Conservation (phyloP, 2,329 filamentous ascomycete species). For the Coleophoma eucalyptorum region DNA sequence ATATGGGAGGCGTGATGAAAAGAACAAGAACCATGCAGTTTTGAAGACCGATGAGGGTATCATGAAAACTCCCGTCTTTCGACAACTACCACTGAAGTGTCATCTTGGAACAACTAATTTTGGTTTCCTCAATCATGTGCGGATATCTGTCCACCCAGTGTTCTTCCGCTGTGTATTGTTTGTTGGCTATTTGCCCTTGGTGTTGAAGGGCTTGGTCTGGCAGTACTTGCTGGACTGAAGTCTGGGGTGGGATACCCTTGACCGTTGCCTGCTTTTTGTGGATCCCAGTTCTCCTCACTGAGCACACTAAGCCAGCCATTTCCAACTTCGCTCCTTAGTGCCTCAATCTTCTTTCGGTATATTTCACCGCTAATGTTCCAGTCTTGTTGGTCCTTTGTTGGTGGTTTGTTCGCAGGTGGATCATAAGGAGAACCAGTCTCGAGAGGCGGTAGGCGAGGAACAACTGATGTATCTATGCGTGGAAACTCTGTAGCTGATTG, state of each 20-base stretch:
- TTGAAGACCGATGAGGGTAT: constrained; percentile 1
- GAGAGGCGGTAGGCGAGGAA: constrained; percentile 22
- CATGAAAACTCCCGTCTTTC: constrained; percentile 1
- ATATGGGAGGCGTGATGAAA: background rate
- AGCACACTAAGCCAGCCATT: constrained; percentile 84
- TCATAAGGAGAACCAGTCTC: constrained; percentile 19
- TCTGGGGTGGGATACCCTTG: constrained; percentile 20
- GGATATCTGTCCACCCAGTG: constrained; percentile 22
- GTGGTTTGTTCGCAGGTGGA: constrained; percentile 15
- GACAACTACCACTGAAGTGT: background rate
- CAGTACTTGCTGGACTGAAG: constrained; percentile 22
- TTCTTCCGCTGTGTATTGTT: constrained; percentile 28
- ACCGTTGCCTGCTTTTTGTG: constrained; percentile 19
- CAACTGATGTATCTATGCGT: constrained; percentile 21
- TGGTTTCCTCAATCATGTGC: background rate
- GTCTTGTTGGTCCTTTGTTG: constrained; percentile 37
- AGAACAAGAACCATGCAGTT: background rate
- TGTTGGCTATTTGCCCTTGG: constrained; percentile 27
- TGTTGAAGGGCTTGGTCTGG: constrained; percentile 21
- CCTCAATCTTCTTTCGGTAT: constrained; percentile 86
- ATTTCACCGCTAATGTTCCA: constrained; percentile 70
- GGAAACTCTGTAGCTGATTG: constrained; percentile 19
- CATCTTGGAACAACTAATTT: background rate
- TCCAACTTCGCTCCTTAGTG: constrained; percentile 79
- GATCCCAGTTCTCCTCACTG: constrained; percentile 69